These are phyloP conservation scores for Tricharina praecox DNA, from an alignment of 495 filamentous ascomycete species.

Conservation along the genomic window DNA sequence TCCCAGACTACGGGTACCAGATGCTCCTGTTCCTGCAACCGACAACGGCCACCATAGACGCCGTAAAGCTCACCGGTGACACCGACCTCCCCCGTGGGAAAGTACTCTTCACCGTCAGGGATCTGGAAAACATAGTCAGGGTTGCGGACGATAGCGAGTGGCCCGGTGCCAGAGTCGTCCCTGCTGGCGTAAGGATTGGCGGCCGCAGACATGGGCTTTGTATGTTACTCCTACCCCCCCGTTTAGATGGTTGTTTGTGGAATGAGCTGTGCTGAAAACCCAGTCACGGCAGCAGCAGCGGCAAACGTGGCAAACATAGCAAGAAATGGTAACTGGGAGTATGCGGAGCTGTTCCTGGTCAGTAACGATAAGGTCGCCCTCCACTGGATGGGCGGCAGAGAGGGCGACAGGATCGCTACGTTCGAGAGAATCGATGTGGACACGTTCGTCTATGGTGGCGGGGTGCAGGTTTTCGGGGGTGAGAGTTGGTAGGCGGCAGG, in stretches of 20 bases:
- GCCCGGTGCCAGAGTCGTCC: conserved; percentile 56
- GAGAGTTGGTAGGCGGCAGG: too few species aligned
- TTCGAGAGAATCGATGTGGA: conserved; percentile 68
- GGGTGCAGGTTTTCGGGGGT: not conserved
- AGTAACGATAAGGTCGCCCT: conserved; percentile 62
- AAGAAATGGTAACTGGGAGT: conserved; percentile 57
- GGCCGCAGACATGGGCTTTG: not conserved
- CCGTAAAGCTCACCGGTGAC: conserved; percentile 68
- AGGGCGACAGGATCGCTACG: conserved; percentile 62
- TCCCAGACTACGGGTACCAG: conserved; percentile 73
- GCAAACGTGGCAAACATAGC: conserved; percentile 10
- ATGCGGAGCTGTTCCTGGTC: conserved; percentile 62
- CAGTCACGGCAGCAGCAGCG: too few species aligned
- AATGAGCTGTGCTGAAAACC: too few species aligned
- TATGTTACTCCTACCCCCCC: not conserved
- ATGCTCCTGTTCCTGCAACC: conserved; percentile 62
- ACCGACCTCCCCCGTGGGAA: conserved; percentile 75
- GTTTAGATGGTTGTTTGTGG: not conserved
- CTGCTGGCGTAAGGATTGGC: conserved; percentile 44
- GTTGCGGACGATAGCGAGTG: conserved; percentile 53
- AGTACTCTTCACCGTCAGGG: not conserved
- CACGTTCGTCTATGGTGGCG: conserved; percentile 27
- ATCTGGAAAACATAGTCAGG: conserved; percentile 48
- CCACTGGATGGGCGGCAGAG: conserved; percentile 44
- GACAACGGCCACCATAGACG: conserved; percentile 27